phyloP scores from a whole-genome alignment of 805 yeast species.

The Cyberlindnera japonica region DNA sequence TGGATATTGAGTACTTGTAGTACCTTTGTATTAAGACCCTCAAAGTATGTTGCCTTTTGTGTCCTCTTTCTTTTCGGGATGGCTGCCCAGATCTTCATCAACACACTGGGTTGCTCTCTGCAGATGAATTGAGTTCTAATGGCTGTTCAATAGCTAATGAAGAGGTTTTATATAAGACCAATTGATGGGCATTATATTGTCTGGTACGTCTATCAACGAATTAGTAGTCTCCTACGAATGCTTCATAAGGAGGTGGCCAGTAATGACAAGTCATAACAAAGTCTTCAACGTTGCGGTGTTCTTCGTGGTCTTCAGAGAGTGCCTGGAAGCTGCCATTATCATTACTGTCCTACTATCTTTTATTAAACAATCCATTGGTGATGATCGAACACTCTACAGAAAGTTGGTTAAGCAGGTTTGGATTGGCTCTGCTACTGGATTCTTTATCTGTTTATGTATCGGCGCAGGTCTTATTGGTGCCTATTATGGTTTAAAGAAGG shows the following conservation, averaged over 20 bases:
- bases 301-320: conserved; percentile 90
- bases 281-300: conserved; percentile 51
- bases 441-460: conserved; percentile 71
- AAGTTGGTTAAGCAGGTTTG: conserved; percentile 74
- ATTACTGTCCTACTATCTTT: conserved; percentile 90
- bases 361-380: conserved; percentile 79
- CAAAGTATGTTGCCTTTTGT: too few relatives aligned
- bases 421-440: conserved; percentile 74
- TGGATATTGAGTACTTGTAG: too few relatives aligned
- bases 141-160: too few relatives aligned
- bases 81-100: too few relatives aligned
- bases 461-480: conserved; percentile 96
- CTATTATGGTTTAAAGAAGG: conserved; percentile 73
- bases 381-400: conserved; percentile 54
- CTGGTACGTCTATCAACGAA: too few relatives aligned
- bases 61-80: too few relatives aligned
- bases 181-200: too few relatives aligned
- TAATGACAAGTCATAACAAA: conserved; percentile 5
- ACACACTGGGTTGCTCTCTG: too few relatives aligned
- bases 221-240: background rate
- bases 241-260: too few relatives aligned
- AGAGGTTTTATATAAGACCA: too few relatives aligned
- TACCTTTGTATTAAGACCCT: too few relatives aligned
- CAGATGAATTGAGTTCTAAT: too few relatives aligned
- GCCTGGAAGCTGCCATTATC: conserved; percentile 87